A percentile compares a stretch with the other conserved stretches of the same genome.
Conservation (phyloP, 495 filamentous ascomycete species). For the Aspergillus hancockii region DNA sequence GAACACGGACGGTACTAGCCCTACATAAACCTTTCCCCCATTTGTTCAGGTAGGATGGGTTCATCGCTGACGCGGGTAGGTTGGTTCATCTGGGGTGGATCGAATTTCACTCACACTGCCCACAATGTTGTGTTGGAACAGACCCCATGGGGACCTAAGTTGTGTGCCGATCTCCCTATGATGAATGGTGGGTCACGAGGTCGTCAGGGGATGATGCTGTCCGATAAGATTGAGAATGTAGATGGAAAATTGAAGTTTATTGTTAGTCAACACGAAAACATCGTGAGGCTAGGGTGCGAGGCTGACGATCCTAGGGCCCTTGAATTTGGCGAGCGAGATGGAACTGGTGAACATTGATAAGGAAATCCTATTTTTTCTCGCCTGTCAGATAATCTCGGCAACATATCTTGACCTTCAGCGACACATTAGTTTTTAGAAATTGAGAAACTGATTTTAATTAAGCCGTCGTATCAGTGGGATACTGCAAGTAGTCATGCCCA, state of each 20-base stretch:
- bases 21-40: too few species aligned
- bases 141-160: slow-evolving; percentile 15
- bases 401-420: too few species aligned
- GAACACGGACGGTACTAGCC: slow-evolving; percentile 18
- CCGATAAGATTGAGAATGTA: slow-evolving; percentile 21
- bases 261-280: slow-evolving; percentile 3
- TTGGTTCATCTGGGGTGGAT: slow-evolving; percentile 25
- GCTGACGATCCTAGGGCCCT: background rate
- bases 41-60: background rate
- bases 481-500: background rate
- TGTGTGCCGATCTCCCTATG: slow-evolving; percentile 18
- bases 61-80: slow-evolving; percentile 11
- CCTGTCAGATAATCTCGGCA: too few species aligned
- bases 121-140: slow-evolving; percentile 17
- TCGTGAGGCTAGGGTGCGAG: background rate
- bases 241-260: slow-evolving; percentile 17
- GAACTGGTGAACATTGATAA: too few species aligned
- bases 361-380: too few species aligned
- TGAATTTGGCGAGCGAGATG: background rate
- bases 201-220: slow-evolving; percentile 21
- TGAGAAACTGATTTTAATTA: background rate
- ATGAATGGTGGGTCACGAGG: slow-evolving; percentile 11
- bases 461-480: background rate
- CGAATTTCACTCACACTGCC: slow-evolving; percentile 19
- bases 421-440: too few species aligned